Base-by-base conservation (phyloP, 495 filamentous ascomycete species). In the Trichoderma gamsii region DNA sequence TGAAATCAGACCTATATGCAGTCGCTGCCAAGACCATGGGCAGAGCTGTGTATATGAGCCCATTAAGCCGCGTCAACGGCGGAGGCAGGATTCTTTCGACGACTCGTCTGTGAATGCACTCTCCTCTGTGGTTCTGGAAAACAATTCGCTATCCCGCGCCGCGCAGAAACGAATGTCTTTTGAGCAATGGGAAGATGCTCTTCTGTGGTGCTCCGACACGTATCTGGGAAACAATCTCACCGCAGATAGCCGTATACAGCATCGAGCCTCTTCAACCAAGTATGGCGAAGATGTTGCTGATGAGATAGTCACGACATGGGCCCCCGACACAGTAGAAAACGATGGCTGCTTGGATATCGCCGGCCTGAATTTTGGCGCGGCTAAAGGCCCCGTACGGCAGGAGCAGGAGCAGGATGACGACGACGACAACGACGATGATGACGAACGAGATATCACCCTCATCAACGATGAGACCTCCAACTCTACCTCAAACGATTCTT, bases 1-100 rank as follows among this genome's bases (percentile, higher is more conserved):
- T 70, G 86, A 88, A 72, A 79, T 77, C 65, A 83, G 82, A 18
- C 86, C 86, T 2, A 76, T 80, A 67, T 88, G 86, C 74, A 78
- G 83, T 61, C 83, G 86, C 35, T 88, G 86, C 73, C 69, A 72
- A 38, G 86, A 88, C 74, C 80, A 82, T 61, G 77, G 78, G 16
- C 73, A 83, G 21, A 74, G 79, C 64, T 88, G 86, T 70, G 77
- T 77, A 52, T 88, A 88, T 70, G 86, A 87, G 49, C 74, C 79
- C 9, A 80, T 85, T 27, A 85, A 83, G 61, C 86, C 86, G 1
- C 81, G 86, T 25, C 85, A 87, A 72, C 73, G 85, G 56, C 81
- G 80, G 75, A 81, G 79, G 70, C 77, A 75, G 12, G 79, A 81
- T 3, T 74, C 72, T 16, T 23, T 67, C 11, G 43, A 65, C 7